phyloP scores from a whole-genome alignment of 768 basidiomycete genomes.

The Mrakia hoshinonis region DNA sequence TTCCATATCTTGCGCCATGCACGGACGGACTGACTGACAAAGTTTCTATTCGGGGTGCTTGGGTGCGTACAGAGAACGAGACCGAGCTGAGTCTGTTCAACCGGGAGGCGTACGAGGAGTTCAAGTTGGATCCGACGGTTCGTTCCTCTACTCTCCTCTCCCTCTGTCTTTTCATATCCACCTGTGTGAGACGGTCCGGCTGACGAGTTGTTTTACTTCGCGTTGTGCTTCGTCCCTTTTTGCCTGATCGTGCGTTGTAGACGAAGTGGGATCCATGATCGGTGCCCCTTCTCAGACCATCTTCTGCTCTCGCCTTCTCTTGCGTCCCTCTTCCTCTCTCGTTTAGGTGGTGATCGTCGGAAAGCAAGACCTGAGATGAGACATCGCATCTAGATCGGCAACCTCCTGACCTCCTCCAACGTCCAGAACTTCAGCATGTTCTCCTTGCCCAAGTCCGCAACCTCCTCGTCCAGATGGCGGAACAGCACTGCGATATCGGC shows the following conservation, averaged over 20 bases:
- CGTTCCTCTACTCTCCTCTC: conserved; percentile 19
- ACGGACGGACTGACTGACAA: not conserved
- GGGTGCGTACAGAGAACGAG: conserved; percentile 71
- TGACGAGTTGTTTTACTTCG: too few species aligned
- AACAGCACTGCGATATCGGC: too few species aligned
- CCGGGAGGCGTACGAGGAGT: conserved; percentile 61
- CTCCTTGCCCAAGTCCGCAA: conserved; percentile 11
- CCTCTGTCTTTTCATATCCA: too few species aligned
- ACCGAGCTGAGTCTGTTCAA: conserved; percentile 91
- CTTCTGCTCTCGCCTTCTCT: too few species aligned
- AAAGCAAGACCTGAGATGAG: too few species aligned
- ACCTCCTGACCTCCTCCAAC: conserved; percentile 19
- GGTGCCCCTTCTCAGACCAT: not conserved
- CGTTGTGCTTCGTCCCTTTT: not conserved
- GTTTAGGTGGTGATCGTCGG: too few species aligned
- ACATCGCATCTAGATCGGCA: conserved; percentile 24
- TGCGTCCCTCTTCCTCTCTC: too few species aligned
- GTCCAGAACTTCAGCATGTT: conserved; percentile 24
- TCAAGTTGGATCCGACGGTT: conserved; percentile 76
- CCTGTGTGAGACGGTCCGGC: too few species aligned
- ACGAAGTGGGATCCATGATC: conserved; percentile 23
- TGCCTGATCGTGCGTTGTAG: not conserved
- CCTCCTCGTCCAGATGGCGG: conserved; percentile 24
- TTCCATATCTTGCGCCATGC: not conserved
- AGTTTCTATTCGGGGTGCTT: not conserved